A percentile compares a stretch with the other conserved stretches of the same genome.
phyloP scores from a whole-genome alignment of 2,329 filamentous ascomycete genomes.

The Aspergillus sp. region DNA sequence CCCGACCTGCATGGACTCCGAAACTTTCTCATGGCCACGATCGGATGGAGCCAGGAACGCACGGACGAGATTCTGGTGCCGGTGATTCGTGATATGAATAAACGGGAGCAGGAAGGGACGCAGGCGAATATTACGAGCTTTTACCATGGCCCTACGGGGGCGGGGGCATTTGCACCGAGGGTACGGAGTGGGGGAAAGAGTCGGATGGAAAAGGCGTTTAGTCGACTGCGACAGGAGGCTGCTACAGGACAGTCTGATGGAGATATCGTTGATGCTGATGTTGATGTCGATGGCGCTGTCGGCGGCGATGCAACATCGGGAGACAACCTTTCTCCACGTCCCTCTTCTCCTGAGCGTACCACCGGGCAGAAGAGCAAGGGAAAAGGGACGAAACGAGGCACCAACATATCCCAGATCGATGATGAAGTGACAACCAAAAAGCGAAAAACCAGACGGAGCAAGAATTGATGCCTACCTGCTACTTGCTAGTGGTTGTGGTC shows the following conservation, averaged over 20 bases:
- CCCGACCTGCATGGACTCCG: slow-evolving; percentile 83
- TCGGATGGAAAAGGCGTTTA: slow-evolving; percentile 69
- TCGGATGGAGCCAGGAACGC: slow-evolving; percentile 85
- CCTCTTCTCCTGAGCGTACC: not conserved
- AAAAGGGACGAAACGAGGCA: slow-evolving; percentile 11
- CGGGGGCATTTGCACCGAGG: slow-evolving; percentile 63
- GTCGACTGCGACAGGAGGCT: slow-evolving; percentile 55
- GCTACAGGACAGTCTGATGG: slow-evolving; percentile 17
- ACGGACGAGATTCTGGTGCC: slow-evolving; percentile 95
- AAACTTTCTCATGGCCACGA: slow-evolving; percentile 78
- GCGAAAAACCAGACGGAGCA: slow-evolving; percentile 15
- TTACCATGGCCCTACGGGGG: slow-evolving; percentile 60
- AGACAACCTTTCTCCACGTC: not conserved
- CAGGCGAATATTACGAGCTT: slow-evolving; percentile 95
- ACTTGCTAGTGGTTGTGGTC: not conserved
- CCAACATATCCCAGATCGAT: not conserved
- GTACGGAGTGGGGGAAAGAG: slow-evolving; percentile 57
- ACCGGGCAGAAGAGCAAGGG: slow-evolving; percentile 9
- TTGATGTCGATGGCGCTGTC: slow-evolving; percentile 15
- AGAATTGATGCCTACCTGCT: slow-evolving; percentile 2
- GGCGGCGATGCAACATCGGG: slow-evolving; percentile 4
- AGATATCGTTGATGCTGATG: not conserved
- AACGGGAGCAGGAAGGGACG: slow-evolving; percentile 77
- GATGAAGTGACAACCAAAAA: slow-evolving; percentile 18
- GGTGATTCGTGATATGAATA: slow-evolving; percentile 93